A percentile compares a stretch with the other conserved stretches of the same genome.
Evolutionary conservation across 1,139 yeast genomes (phyloP).

Genomic region (Yamadazyma sp.): DNA sequence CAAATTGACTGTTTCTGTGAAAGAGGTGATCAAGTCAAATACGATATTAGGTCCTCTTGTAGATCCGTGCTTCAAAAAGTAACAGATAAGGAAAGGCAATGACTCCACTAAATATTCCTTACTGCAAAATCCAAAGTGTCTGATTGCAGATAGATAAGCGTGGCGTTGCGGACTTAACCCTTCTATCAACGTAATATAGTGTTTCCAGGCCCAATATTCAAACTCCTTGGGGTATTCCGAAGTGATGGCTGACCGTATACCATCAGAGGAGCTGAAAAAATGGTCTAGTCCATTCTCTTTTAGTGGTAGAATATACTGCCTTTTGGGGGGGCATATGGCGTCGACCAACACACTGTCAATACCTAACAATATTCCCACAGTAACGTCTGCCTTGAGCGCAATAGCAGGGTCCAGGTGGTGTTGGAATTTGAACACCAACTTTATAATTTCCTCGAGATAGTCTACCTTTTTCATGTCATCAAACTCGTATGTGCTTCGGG

Average conservation of each 20-base stretch:
- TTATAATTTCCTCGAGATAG: slow-evolving; percentile 3
- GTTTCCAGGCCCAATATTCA: neutral
- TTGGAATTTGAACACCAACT: slow-evolving; percentile 6
- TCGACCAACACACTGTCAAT: neutral
- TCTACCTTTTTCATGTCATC: slow-evolving; percentile 4
- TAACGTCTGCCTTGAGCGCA: slow-evolving; percentile 8
- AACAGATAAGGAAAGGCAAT: slow-evolving; percentile 7
- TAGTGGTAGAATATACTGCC: neutral
- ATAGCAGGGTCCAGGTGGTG: neutral
- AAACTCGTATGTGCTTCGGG: slow-evolving; percentile 6
- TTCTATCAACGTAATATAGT: neutral
- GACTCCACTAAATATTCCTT: slow-evolving; percentile 1
- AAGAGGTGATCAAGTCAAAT: slow-evolving; percentile 5
- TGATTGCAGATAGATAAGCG: neutral
- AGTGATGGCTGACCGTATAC: neutral
- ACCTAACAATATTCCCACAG: slow-evolving; percentile 5
- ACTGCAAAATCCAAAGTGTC: slow-evolving; percentile 1
- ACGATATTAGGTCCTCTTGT: neutral
- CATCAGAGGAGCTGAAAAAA: neutral
- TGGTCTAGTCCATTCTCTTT: neutral
- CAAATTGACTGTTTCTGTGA: neutral
- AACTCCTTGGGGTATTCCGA: neutral
- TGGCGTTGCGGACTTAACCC: neutral
- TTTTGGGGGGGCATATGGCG: neutral
- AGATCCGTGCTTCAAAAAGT: slow-evolving; percentile 4